A percentile compares a stretch with the other conserved stretches of the same genome.
Conservation (phyloP, 768 basidiomycete species). For the Phlebiopsis gigantea region DNA sequence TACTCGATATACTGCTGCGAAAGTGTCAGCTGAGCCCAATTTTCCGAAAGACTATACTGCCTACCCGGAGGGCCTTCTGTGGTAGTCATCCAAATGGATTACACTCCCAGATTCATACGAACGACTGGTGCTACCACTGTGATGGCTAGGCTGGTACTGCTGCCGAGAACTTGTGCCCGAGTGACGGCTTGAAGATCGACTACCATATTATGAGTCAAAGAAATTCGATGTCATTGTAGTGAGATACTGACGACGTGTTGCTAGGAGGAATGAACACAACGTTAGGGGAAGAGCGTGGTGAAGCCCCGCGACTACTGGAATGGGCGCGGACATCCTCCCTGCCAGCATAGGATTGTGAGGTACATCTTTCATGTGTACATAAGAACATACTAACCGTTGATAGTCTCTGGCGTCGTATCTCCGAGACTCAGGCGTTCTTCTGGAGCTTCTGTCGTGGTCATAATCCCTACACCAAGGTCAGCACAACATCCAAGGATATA, state of each 20-base stretch:
- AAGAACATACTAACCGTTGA: neutral
- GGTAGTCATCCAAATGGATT: constrained; percentile 7
- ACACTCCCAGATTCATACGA: constrained; percentile 6
- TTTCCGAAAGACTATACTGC: neutral
- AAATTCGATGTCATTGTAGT: neutral
- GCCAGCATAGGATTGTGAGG: neutral
- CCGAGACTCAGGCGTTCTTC: neutral
- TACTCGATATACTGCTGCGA: constrained; percentile 8
- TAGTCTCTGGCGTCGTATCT: neutral
- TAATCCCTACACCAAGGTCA: constrained; percentile 11
- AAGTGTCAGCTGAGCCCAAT: neutral
- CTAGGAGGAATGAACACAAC: constrained; percentile 9
- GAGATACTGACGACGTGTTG: neutral
- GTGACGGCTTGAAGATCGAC: constrained; percentile 1
- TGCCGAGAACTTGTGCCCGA: constrained; percentile 5
- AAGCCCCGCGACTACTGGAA: neutral
- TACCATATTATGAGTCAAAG: neutral
- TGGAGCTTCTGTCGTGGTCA: constrained; percentile 8
- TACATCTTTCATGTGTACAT: neutral
- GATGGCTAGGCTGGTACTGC: constrained; percentile 5
- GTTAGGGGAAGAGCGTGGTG: neutral
- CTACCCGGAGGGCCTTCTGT: constrained; percentile 3
- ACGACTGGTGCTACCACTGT: constrained; percentile 5
- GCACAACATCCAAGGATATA: neutral
- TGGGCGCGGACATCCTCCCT: neutral